phyloP scores from a whole-genome alignment of 2,329 filamentous ascomycete genomes.

The Colletotrichum sp. region DNA sequence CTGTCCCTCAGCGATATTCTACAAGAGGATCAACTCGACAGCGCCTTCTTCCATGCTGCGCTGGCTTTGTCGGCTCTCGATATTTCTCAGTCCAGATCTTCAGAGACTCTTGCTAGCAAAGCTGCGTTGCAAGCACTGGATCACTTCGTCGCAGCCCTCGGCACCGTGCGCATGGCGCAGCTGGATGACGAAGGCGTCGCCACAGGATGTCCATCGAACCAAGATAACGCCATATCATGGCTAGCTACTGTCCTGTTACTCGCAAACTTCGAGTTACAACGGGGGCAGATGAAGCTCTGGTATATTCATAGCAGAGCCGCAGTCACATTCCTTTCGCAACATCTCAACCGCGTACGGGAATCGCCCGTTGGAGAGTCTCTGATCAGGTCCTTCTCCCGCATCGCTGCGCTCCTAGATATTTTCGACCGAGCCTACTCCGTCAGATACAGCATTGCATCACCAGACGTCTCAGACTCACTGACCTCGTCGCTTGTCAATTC shows the following conservation, averaged over 20 bases:
- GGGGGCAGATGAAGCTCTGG: constrained; percentile 9
- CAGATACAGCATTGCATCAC: neutral
- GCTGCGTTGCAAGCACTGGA: constrained; percentile 1
- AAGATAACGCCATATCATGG: neutral
- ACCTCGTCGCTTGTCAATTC: neutral
- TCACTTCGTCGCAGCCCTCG: neutral
- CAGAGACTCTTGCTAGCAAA: neutral
- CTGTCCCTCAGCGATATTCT: neutral
- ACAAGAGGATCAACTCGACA: neutral
- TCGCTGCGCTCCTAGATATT: constrained; percentile 1
- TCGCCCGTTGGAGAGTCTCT: neutral
- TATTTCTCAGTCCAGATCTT: neutral
- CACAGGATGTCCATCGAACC: neutral
- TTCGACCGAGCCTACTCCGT: neutral
- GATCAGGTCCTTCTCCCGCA: neutral
- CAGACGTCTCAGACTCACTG: neutral
- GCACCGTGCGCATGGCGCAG: neutral
- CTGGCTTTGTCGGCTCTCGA: neutral
- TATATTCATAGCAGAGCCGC: constrained; percentile 6
- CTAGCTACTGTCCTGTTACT: neutral
- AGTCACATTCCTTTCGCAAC: neutral
- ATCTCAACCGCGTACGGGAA: neutral
- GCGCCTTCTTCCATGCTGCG: neutral
- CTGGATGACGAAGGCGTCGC: neutral
- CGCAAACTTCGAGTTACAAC: neutral